Percentiles rank a stretch among this genome's conserved stretches.
These are phyloP conservation scores for Fusarium sp. DNA, from an alignment of 2,329 filamentous ascomycete species.

Conservation along the genomic window DNA sequence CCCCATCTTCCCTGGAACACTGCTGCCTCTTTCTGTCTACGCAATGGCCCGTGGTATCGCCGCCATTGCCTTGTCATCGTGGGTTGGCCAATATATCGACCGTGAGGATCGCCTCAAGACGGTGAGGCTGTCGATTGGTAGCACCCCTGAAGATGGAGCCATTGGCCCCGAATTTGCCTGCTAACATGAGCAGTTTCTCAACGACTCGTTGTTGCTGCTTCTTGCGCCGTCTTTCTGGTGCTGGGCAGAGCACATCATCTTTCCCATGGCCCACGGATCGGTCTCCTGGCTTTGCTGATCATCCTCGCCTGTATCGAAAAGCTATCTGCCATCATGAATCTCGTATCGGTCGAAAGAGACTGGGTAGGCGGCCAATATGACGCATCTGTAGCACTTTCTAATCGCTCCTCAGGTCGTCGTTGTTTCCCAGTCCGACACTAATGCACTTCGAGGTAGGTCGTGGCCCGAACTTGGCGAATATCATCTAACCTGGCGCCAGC, in stretches of 20 bases:
- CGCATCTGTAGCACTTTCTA: neutral
- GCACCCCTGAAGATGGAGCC: neutral
- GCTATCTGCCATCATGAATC: conserved; percentile 74
- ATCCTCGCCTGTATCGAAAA: conserved; percentile 79
- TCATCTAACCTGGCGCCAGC: conserved; percentile 42
- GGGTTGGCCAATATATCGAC: conserved; percentile 74
- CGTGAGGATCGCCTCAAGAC: conserved; percentile 64
- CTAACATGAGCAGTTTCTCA: conserved; percentile 52
- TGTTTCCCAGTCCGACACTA: conserved; percentile 41
- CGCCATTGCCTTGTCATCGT: conserved; percentile 72
- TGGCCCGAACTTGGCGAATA: neutral
- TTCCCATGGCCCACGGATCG: conserved; percentile 21
- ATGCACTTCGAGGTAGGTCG: conserved; percentile 38
- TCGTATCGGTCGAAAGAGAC: conserved; percentile 79
- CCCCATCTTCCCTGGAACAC: conserved; percentile 69
- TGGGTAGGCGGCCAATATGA: conserved; percentile 65
- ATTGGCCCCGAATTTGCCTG: neutral
- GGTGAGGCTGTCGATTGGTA: conserved; percentile 66
- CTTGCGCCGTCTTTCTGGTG: conserved; percentile 63
- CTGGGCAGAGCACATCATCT: conserved; percentile 24
- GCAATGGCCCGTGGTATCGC: conserved; percentile 73
- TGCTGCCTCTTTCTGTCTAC: conserved; percentile 79
- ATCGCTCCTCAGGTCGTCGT: conserved; percentile 47
- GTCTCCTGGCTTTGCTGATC: conserved; percentile 57
- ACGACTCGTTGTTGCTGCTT: conserved; percentile 62